These are phyloP conservation scores for Erythrobasidium yunnanense DNA, from an alignment of 768 basidiomycete genomes.

Conservation along the genomic window DNA sequence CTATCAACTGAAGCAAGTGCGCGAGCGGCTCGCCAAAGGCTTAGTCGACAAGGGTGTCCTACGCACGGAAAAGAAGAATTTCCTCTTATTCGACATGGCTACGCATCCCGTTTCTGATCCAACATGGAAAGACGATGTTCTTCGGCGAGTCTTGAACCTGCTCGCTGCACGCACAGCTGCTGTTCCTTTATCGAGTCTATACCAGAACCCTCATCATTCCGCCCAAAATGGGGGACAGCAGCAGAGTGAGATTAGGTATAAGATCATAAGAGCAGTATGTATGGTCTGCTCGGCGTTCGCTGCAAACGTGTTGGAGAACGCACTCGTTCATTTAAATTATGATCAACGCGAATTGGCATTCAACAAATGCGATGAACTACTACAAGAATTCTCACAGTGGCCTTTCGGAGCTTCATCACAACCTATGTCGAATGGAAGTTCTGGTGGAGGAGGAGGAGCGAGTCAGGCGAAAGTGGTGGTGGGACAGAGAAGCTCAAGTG, in stretches of 20 bases:
- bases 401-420: constrained; percentile 52
- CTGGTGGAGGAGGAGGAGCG: background rate
- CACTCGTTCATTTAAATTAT: constrained; percentile 73
- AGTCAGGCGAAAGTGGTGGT: background rate
- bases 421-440: background rate
- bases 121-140: constrained; percentile 73
- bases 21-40: constrained; percentile 90
- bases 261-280: constrained; percentile 67
- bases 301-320: constrained; percentile 89
- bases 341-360: constrained; percentile 91
- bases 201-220: too few species aligned
- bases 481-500: constrained; percentile 27
- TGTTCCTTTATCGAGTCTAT: too few species aligned
- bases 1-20: constrained; percentile 95
- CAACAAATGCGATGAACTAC: constrained; percentile 80
- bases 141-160: constrained; percentile 62
- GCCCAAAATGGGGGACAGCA: constrained; percentile 50
- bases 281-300: constrained; percentile 86
- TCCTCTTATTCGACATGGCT: constrained; percentile 98
- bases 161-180: constrained; percentile 73
- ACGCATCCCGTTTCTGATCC: constrained; percentile 94
- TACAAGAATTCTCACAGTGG: constrained; percentile 83
- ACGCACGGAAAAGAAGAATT: constrained; percentile 98
- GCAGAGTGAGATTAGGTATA: too few species aligned
- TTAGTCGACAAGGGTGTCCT: constrained; percentile 97